These are phyloP conservation scores for Penicillium macrosclerotiorum DNA, from an alignment of 495 filamentous ascomycete species.

Conservation along the genomic window DNA sequence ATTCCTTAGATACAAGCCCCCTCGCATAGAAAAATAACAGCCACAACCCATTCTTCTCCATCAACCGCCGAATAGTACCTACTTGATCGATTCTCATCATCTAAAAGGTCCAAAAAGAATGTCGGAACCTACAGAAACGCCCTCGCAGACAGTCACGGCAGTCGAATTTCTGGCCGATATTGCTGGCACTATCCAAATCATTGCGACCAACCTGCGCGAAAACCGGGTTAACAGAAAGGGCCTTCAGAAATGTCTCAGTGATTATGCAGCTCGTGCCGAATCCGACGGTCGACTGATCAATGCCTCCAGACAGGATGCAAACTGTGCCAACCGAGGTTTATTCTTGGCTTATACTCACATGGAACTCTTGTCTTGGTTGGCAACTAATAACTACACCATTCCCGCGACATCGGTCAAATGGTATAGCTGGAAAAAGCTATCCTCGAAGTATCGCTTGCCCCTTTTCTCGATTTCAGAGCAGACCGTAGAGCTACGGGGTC, in stretches of 20 bases:
- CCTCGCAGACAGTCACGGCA: too few relatives aligned
- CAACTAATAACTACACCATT: slow-evolving; percentile 12
- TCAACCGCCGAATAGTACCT: too few relatives aligned
- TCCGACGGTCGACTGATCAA: slow-evolving; percentile 15
- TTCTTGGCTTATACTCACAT: slow-evolving; percentile 17
- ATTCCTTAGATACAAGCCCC: too few relatives aligned
- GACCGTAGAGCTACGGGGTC: slow-evolving; percentile 5
- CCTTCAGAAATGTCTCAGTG: slow-evolving; percentile 3
- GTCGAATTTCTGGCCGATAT: too few relatives aligned
- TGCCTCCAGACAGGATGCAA: slow-evolving; percentile 9
- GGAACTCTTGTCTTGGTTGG: slow-evolving; percentile 14
- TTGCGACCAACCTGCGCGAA: slow-evolving; percentile 11
- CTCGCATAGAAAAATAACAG: too few relatives aligned
- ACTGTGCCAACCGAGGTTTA: slow-evolving; percentile 10
- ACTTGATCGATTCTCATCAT: too few relatives aligned
- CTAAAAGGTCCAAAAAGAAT: too few relatives aligned
- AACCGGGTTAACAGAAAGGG: slow-evolving; percentile 13
- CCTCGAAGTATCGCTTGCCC: slow-evolving; percentile 9
- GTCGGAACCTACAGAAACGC: too few relatives aligned
- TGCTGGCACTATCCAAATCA: too few relatives aligned
- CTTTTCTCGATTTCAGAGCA: slow-evolving; percentile 3
- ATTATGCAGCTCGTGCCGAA: slow-evolving; percentile 10
- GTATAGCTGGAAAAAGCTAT: slow-evolving; percentile 11
- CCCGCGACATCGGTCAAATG: slow-evolving; percentile 13
- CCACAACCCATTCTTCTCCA: too few relatives aligned